Evolutionary conservation across 2,329 filamentous ascomycete species (phyloP).

Genomic region (Colletotrichum sp.): DNA sequence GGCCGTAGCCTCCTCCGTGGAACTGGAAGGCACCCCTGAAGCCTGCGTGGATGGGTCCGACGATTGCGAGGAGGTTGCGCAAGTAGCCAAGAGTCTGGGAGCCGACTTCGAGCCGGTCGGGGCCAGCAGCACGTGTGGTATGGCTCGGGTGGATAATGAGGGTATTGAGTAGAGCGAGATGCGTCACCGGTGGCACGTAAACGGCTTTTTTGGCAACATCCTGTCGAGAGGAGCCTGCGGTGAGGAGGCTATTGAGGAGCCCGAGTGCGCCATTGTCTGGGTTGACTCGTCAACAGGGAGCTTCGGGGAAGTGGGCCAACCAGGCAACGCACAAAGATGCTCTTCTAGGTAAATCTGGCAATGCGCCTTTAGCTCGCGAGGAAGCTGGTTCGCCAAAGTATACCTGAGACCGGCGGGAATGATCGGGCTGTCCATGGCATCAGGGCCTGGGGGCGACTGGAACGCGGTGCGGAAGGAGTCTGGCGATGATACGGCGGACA

Average conservation of each 20-base stretch:
- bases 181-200: constrained; percentile 71
- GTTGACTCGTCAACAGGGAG: neutral
- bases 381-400: constrained; percentile 52
- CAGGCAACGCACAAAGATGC: constrained; percentile 62
- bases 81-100: constrained; percentile 74
- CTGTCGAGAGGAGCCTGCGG: constrained; percentile 49
- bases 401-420: neutral
- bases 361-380: constrained; percentile 69
- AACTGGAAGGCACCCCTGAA: constrained; percentile 79
- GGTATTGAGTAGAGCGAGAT: constrained; percentile 80
- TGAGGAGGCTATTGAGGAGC: constrained; percentile 57
- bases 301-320: neutral
- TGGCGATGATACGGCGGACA: constrained; percentile 5
- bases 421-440: neutral
- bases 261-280: constrained; percentile 17
- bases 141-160: constrained; percentile 81
- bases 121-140: constrained; percentile 73
- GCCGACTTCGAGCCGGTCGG: constrained; percentile 66
- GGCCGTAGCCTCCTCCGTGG: constrained; percentile 43
- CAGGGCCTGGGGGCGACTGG: neutral
- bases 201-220: constrained; percentile 45
- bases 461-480: constrained; percentile 13
- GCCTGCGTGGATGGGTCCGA: constrained; percentile 73
- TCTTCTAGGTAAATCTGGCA: constrained; percentile 79
- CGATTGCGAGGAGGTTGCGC: constrained; percentile 65